Conservation (phyloP, 305 asterid species). For the Fraxinus velutina region DNA sequence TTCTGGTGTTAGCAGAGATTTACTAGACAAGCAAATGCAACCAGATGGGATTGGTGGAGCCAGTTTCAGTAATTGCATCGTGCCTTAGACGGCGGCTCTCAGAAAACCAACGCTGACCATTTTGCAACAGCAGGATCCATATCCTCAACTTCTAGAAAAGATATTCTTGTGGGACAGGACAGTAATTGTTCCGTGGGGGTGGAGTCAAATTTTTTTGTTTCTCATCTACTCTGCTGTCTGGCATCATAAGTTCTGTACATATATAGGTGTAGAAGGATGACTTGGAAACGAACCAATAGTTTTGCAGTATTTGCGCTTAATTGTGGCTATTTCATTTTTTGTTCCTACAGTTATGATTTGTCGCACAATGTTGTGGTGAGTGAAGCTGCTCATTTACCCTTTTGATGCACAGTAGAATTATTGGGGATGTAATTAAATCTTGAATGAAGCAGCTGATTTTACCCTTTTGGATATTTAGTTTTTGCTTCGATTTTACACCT, state of each 20-base stretch:
- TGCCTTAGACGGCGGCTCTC: slow-evolving; percentile 19
- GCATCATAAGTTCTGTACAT: slow-evolving; percentile 33
- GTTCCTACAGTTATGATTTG: neutral
- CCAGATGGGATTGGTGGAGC: slow-evolving; percentile 29
- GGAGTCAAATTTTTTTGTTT: slow-evolving; percentile 32
- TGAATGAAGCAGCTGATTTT: neutral
- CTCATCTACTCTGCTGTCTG: slow-evolving; percentile 32
- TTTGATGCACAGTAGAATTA: neutral
- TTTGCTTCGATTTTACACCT: neutral
- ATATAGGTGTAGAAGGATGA: slow-evolving; percentile 24
- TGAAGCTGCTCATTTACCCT: neutral
- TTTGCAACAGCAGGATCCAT: neutral
- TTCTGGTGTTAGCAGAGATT: slow-evolving; percentile 26
- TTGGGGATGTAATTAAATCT: neutral
- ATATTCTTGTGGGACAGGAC: neutral
- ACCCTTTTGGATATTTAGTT: neutral
- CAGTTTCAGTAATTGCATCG: slow-evolving; percentile 24
- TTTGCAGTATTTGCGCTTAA: neutral
- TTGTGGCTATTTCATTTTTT: slow-evolving; percentile 17
- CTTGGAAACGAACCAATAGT: slow-evolving; percentile 1
- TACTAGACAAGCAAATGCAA: slow-evolving; percentile 29
- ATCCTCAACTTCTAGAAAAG: neutral
- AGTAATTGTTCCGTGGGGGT: slow-evolving; percentile 16
- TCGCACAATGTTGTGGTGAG: neutral
- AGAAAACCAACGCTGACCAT: slow-evolving; percentile 19